These are phyloP conservation scores for Aspergillus avenaceus DNA, from an alignment of 495 filamentous ascomycete genomes.

Conservation along the genomic window DNA sequence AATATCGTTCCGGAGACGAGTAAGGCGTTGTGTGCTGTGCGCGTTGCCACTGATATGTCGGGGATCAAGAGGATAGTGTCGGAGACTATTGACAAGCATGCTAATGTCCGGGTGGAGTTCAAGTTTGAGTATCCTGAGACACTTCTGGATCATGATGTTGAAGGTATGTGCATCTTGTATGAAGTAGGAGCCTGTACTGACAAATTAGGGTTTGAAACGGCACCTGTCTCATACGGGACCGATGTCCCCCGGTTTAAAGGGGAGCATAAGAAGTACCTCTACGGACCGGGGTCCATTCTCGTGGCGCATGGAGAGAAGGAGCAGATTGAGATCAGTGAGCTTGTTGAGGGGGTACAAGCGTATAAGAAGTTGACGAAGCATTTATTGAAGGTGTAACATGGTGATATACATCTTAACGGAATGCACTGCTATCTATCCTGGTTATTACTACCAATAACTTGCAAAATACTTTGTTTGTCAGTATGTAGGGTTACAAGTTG, in stretches of 20 bases:
- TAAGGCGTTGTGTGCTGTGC: conserved; percentile 18
- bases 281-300: conserved; percentile 73
- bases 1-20: conserved; percentile 17
- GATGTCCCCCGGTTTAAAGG: conserved; percentile 54
- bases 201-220: conserved; percentile 60
- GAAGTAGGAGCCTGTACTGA: neutral
- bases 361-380: conserved; percentile 41
- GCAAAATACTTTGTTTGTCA: too few species aligned
- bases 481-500: too few species aligned
- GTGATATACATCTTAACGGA: neutral
- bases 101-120: conserved; percentile 12
- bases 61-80: conserved; percentile 14
- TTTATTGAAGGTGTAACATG: neutral
- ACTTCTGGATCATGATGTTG: conserved; percentile 55
- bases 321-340: conserved; percentile 58
- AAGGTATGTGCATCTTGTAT: neutral
- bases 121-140: conserved; percentile 19
- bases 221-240: conserved; percentile 74
- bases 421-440: too few species aligned
- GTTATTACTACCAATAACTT: too few species aligned
- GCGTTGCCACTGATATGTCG: conserved; percentile 16
- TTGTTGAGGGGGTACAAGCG: conserved; percentile 59
- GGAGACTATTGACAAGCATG: conserved; percentile 9
- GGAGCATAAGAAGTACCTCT: conserved; percentile 70
- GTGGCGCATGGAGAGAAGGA: conserved; percentile 78